phyloP scores from a whole-genome alignment of 192 early-diverging fungal species.

The Phlyctochytrium bullatum region DNA sequence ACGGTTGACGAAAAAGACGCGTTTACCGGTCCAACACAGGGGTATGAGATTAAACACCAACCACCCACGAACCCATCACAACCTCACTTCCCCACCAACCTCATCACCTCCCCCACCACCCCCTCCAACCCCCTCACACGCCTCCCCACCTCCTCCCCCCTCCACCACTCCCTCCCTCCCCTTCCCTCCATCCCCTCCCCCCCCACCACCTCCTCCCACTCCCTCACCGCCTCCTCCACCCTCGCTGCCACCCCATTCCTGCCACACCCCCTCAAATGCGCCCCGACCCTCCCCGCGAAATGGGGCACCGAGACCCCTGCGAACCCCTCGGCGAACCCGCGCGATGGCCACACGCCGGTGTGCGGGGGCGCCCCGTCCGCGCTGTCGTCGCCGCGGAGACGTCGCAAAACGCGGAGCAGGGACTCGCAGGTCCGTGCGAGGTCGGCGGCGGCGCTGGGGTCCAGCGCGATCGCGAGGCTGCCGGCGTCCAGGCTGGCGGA shows the following conservation, averaged over 20 bases:
- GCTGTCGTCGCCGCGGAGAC: constrained; percentile 1
- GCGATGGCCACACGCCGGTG: background rate
- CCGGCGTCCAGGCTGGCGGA: background rate
- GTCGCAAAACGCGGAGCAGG: constrained; percentile 1
- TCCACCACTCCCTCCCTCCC: too few species aligned
- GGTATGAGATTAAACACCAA: too few species aligned
- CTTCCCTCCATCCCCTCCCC: too few species aligned
- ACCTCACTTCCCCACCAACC: too few species aligned
- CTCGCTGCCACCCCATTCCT: background rate
- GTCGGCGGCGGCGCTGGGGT: background rate
- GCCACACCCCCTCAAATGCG: background rate
- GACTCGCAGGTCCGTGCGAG: background rate
- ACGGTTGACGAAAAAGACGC: too few species aligned
- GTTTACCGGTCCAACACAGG: too few species aligned
- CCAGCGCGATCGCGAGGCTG: background rate
- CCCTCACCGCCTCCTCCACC: background rate
- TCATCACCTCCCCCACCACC: too few species aligned
- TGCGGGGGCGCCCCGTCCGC: background rate
- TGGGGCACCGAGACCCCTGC: background rate
- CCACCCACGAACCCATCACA: too few species aligned
- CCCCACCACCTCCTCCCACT: too few species aligned
- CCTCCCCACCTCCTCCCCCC: too few species aligned
- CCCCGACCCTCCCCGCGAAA: background rate
- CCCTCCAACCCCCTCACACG: too few species aligned
- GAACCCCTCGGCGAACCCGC: background rate